A percentile compares a stretch with the other conserved stretches of the same genome.
Evolutionary conservation across 192 early-diverging fungal species (phyloP).

Genomic region (Coemansia sp.): DNA sequence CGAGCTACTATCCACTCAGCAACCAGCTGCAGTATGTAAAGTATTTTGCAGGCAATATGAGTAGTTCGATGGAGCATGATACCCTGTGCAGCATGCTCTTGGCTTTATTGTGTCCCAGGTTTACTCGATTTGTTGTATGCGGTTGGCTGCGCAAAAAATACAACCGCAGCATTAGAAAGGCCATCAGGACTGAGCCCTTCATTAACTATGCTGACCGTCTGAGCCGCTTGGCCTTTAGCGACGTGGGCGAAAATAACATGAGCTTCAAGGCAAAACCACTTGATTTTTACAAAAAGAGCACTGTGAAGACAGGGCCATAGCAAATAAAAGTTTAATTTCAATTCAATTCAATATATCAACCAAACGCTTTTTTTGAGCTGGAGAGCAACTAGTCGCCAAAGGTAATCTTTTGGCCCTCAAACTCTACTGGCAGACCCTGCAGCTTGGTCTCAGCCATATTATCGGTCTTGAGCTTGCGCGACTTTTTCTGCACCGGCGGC

Average conservation of each 20-base stretch:
- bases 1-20: conserved; percentile 1
- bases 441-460: conserved; percentile 57
- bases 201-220: neutral
- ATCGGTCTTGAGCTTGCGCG: conserved; percentile 42
- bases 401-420: conserved; percentile 70
- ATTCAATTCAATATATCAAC: neutral
- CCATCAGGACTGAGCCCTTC: neutral
- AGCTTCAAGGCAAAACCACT: neutral
- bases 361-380: neutral
- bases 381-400: conserved; percentile 55
- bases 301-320: neutral
- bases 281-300: neutral
- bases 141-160: neutral
- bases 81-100: neutral
- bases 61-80: neutral
- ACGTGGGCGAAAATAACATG: conserved; percentile 9
- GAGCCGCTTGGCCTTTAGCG: neutral
- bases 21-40: conserved; percentile 6
- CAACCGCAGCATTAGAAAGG: conserved; percentile 9
- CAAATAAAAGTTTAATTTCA: neutral
- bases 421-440: conserved; percentile 58
- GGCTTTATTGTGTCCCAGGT: conserved; percentile 1
- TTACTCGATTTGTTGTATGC: conserved; percentile 3
- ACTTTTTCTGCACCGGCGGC: conserved; percentile 16
- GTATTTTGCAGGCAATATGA: neutral